Base-by-base conservation (phyloP, 352 stramenopile species). In the Phytophthora sp. region DNA sequence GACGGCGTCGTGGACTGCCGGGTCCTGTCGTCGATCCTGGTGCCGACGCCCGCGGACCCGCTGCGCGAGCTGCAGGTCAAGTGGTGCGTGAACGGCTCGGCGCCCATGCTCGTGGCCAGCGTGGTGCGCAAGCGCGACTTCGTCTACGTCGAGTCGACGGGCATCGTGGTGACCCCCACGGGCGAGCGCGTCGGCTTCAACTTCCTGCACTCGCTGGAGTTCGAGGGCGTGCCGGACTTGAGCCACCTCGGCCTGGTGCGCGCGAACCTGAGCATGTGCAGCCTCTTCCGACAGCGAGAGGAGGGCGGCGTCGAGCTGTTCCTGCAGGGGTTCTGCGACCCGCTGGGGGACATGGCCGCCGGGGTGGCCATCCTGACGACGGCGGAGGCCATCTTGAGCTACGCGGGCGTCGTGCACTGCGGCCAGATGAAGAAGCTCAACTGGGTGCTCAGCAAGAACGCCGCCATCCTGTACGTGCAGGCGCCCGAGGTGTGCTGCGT, bases 111-210 rank as follows among this genome's bases (percentile, higher is more conserved):
- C 39, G 59, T 80, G 26, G 64, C 66, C 15, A 69, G 63, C 4
- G 44, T 84, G n/a, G 71, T 81, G 38, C 74, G 74, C 42, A 74
- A 77, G 28, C 77, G 77, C 31, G 77, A 87, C 42, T 74, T 77
- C n/a, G 63, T 87, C 18, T 84, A 77, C 51, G 62, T 84, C 39
- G 74, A 87, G 43, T 68, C 72, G 15, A 74, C 63, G 5, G 76
- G 76, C 0, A 62, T 85, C 58, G 54, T 74, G 13, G 55, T 59
- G 31, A 68, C 72, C 4, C 46, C 56, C 9, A 74, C 69, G n/a
- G 66, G 66, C 18, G 74, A 86, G 15, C 58, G 57, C 39, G 72
- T 86, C 32, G 77, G 74, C 26, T 86, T 70, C 63, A 79, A 86
- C 43, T 70, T 86, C 34, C 60, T 83, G 21, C 77, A 86, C 58